phyloP scores from a whole-genome alignment of 2,329 filamentous ascomycete genomes.

The Ophiosphaerella narmari region DNA sequence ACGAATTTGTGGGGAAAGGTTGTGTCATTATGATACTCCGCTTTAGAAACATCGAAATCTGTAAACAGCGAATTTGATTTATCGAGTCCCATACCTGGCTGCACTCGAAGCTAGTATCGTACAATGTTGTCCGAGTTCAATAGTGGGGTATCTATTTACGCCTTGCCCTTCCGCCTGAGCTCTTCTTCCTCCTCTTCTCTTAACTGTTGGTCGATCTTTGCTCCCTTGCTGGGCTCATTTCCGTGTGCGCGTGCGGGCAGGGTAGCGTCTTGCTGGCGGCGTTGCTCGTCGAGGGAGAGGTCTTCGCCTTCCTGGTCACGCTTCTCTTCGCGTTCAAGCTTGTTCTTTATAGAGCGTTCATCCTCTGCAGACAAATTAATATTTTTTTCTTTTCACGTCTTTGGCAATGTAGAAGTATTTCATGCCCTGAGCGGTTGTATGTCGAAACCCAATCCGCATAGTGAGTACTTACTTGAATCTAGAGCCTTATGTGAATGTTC shows the following conservation, averaged over 20 bases:
- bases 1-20: slow-evolving; percentile 12
- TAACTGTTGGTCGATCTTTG: slow-evolving; percentile 72
- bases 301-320: slow-evolving; percentile 49
- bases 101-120: no score
- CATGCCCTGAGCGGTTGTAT: no score
- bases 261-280: slow-evolving; percentile 64
- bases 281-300: slow-evolving; percentile 41
- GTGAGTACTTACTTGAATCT: slow-evolving; percentile 68
- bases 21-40: slow-evolving; percentile 4
- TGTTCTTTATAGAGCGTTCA: slow-evolving; percentile 72
- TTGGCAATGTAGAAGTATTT: no score
- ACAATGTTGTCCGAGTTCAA: background rate
- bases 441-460: background rate
- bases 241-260: slow-evolving; percentile 66
- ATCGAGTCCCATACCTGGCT: no score
- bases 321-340: slow-evolving; percentile 66
- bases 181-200: slow-evolving; percentile 69
- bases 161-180: slow-evolving; percentile 64
- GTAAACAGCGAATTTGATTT: no score
- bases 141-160: slow-evolving; percentile 23
- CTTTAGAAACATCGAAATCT: no score
- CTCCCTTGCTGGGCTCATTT: slow-evolving; percentile 74
- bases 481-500: slow-evolving; percentile 68
- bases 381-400: background rate
- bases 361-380: slow-evolving; percentile 60